Conservation (phyloP, 2,329 filamentous ascomycete species). For the Cordyceps cateniannulata region DNA sequence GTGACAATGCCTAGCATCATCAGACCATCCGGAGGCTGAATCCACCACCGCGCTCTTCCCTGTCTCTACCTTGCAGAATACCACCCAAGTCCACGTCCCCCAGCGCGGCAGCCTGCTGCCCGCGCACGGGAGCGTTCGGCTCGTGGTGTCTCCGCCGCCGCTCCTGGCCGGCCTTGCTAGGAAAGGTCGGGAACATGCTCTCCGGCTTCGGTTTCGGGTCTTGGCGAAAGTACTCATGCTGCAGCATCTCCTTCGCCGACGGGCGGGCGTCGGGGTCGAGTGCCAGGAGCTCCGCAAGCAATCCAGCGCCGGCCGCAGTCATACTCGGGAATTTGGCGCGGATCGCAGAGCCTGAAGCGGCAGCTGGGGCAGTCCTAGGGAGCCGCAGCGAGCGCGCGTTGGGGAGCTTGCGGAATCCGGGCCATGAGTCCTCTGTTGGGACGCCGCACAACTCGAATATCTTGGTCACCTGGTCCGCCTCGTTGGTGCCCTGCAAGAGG, state of each 20-base stretch:
- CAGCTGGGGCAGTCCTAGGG: slow-evolving; percentile 36
- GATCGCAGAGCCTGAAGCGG: slow-evolving; percentile 46
- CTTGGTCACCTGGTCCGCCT: slow-evolving; percentile 80
- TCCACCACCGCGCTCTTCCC: slow-evolving; percentile 58
- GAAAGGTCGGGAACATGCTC: slow-evolving; percentile 94
- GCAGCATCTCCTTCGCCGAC: slow-evolving; percentile 64
- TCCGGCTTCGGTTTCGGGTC: slow-evolving; percentile 85
- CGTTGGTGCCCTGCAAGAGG: slow-evolving; percentile 80
- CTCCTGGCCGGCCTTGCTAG: slow-evolving; percentile 90
- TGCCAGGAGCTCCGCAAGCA: slow-evolving; percentile 64
- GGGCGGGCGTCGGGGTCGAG: slow-evolving; percentile 70
- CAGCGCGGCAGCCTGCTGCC: slow-evolving; percentile 54
- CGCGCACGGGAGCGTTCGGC: slow-evolving; percentile 77
- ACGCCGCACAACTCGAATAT: slow-evolving; percentile 89
- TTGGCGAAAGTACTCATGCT: slow-evolving; percentile 80
- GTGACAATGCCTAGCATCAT: neutral
- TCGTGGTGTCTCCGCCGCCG: slow-evolving; percentile 60
- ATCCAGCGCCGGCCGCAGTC: slow-evolving; percentile 63
- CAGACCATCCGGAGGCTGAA: slow-evolving; percentile 58
- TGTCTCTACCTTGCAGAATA: slow-evolving; percentile 62
- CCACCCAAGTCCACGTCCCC: slow-evolving; percentile 59
- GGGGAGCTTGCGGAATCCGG: slow-evolving; percentile 76
- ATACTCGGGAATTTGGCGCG: slow-evolving; percentile 76
- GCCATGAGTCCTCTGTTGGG: slow-evolving; percentile 78
- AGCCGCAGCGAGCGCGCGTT: slow-evolving; percentile 77